Conservation (phyloP, 2,329 filamentous ascomycete genomes). For the Talaromyces amestolkiae region DNA sequence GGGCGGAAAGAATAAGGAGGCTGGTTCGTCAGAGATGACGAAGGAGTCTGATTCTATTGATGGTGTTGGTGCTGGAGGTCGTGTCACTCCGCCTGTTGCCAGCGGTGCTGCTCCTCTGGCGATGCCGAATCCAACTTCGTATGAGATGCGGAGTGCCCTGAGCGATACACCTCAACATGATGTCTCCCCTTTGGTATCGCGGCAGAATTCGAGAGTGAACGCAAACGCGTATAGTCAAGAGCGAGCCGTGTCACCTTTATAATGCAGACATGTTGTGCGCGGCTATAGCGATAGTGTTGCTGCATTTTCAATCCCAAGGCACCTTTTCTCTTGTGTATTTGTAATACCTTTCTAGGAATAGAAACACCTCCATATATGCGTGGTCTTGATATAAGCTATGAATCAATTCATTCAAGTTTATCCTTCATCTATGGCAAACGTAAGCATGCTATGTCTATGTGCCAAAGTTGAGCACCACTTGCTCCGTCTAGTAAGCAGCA, state of each 20-base stretch:
- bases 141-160: background rate
- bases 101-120: background rate
- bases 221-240: background rate
- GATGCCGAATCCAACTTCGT: background rate
- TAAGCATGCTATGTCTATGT: slow-evolving; percentile 4
- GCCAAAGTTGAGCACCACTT: background rate
- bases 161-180: background rate
- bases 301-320: background rate
- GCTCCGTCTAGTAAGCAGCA: background rate
- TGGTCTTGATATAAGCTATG: no score
- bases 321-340: background rate
- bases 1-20: background rate
- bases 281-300: background rate
- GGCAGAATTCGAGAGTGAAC: background rate
- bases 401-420: background rate
- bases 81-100: background rate
- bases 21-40: background rate
- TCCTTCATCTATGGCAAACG: background rate
- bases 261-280: background rate
- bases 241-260: background rate
- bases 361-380: background rate
- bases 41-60: background rate
- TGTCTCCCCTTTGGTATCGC: background rate
- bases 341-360: background rate
- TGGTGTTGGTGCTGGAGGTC: background rate